A percentile compares a stretch with the other conserved stretches of the same genome.
These are phyloP conservation scores for Aspergillus persii DNA, from an alignment of 2,329 filamentous ascomycete species.

Conservation along the genomic window DNA sequence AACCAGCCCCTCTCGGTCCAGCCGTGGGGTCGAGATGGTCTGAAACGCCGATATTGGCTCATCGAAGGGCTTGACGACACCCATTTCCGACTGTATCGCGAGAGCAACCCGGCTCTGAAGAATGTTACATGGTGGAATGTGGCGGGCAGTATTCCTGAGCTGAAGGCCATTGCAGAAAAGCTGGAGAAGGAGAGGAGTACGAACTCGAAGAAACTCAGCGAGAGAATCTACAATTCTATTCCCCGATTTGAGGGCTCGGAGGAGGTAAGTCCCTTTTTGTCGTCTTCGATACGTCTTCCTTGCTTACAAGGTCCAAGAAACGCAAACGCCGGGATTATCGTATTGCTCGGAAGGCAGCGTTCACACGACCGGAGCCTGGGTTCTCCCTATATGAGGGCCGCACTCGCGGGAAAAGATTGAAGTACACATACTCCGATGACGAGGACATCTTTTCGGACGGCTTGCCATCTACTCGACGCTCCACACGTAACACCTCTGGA, in stretches of 20 bases:
- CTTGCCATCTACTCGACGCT: slow-evolving; percentile 62
- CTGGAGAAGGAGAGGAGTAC: slow-evolving; percentile 77
- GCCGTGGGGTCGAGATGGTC: slow-evolving; percentile 83
- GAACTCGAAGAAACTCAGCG: slow-evolving; percentile 73
- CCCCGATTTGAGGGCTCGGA: slow-evolving; percentile 91
- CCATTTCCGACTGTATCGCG: slow-evolving; percentile 87
- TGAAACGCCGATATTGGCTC: slow-evolving; percentile 90
- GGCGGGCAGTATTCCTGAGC: slow-evolving; percentile 84
- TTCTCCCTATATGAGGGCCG: slow-evolving; percentile 95
- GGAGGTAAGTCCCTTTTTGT: slow-evolving; percentile 59
- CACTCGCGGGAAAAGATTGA: slow-evolving; percentile 91
- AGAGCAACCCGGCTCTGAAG: slow-evolving; percentile 77
- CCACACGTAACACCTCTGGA: slow-evolving; percentile 64
- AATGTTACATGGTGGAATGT: slow-evolving; percentile 90
- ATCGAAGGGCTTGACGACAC: slow-evolving; percentile 94
- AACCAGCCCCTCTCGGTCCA: slow-evolving; percentile 90
- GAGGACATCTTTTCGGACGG: slow-evolving; percentile 68
- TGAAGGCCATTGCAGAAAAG: slow-evolving; percentile 71
- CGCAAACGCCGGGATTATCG: slow-evolving; percentile 90
- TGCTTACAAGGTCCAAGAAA: slow-evolving; percentile 58
- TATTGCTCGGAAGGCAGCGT: slow-evolving; percentile 78
- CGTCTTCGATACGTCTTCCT: neutral
- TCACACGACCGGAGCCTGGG: slow-evolving; percentile 80
- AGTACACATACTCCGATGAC: slow-evolving; percentile 93
- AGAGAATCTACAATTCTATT: slow-evolving; percentile 74